Base-by-base conservation (phyloP, 306 rosid species). In the Gleditsia sinensis region DNA sequence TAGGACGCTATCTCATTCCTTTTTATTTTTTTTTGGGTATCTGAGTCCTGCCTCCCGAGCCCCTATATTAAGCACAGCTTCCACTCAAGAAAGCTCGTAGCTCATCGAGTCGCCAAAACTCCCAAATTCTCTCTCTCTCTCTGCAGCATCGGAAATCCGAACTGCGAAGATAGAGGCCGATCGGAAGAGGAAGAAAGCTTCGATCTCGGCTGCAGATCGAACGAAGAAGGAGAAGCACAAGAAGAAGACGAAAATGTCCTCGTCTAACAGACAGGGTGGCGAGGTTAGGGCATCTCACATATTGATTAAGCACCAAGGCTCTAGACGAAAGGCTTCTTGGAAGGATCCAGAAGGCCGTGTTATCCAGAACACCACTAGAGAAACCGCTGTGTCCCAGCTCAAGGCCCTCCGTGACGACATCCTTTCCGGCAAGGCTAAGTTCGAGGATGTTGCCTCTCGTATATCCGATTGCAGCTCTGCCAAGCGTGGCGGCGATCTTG, bases 271-370 rank as follows among this genome's bases (percentile, higher is more conserved):
- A 21, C 73, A 67, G 19, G 74, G 83, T 34, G 82, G 81, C 43
- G 91, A 94, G 81, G 93, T 94, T 65, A 88, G 93, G 84, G 99
- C 99, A 19, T 92, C 99, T 14, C 99, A 94, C 85, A 90, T 94
- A 80, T 83, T 94, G 80, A 87, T 94, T 70, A 94, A 94, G 85
- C 96, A 94, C 72, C 87, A 92, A 75, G 99, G 95, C 8, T 94
- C 99, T 10, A 80, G 99, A 63, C 80, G 99, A 49, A 88, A 88
- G 81, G 92, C 96, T 19, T 94, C 99, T 2, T 94, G 99, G 99
- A 94, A 94, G 82, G 99, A 94, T 89, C 97, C 97, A 49, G 97
- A 90, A 48, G 99, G 99, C 7, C 83, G 75, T 7, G 74, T 90
- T 60, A 94, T 94, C 85, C 82, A 30, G 72, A 87, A 46, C 78